A percentile compares a stretch with the other conserved stretches of the same genome.
These are phyloP conservation scores for Boletus speciosus DNA, from an alignment of 768 basidiomycete genomes.

Conservation along the genomic window DNA sequence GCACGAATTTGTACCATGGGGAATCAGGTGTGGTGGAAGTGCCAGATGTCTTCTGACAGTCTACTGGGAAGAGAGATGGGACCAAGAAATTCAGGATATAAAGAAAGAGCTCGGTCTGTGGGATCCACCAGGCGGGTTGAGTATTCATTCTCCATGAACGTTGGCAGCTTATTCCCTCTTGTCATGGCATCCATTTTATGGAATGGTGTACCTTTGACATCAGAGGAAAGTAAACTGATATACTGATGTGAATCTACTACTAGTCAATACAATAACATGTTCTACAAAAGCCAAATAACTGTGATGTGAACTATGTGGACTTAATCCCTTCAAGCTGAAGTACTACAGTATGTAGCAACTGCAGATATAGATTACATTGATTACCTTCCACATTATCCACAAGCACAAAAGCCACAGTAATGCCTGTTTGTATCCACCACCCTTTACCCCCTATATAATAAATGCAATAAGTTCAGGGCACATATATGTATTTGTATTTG, in stretches of 20 bases:
- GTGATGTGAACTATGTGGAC: neutral
- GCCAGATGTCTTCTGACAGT: conserved; percentile 80
- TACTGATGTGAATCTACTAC: neutral
- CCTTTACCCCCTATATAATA: too few species aligned
- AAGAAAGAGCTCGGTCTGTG: conserved; percentile 81
- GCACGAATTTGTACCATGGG: conserved; percentile 90
- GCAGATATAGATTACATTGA: too few species aligned
- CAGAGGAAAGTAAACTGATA: too few species aligned
- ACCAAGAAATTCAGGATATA: conserved; percentile 75
- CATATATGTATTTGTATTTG: too few species aligned
- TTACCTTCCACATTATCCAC: too few species aligned
- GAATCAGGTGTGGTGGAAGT: conserved; percentile 74
- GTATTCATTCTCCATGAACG: conserved; percentile 9
- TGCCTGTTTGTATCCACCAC: too few species aligned
- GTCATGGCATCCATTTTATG: neutral
- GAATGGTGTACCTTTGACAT: neutral
- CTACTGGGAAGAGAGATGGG: conserved; percentile 97
- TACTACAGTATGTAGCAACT: too few species aligned
- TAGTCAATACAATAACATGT: neutral
- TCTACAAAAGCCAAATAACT: neutral
- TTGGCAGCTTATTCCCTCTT: neutral
- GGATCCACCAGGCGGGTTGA: conserved; percentile 59
- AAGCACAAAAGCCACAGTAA: too few species aligned
- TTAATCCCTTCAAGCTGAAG: neutral
- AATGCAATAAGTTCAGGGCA: too few species aligned